Percentiles rank a stretch among this genome's conserved stretches.
These are phyloP conservation scores for Rubia balearica DNA, from an alignment of 305 asterid species.

Conservation along the genomic window DNA sequence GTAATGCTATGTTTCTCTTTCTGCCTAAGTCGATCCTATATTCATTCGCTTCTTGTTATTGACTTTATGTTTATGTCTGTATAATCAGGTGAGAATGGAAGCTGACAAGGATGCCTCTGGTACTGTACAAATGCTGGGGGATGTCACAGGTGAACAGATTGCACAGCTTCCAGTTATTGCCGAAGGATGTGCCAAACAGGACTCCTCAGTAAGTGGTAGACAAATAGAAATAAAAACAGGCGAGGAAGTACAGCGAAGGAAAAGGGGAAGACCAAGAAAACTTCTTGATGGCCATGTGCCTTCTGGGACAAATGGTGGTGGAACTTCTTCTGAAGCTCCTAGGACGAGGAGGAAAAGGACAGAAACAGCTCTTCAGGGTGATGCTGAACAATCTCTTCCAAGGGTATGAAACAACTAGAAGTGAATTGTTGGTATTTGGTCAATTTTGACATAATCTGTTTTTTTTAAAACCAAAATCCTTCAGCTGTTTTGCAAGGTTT, in stretches of 20 bases:
- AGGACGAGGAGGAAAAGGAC: constrained; percentile 19
- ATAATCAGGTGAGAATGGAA: constrained; percentile 22
- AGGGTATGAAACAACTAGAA: not conserved
- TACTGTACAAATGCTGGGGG: constrained; percentile 11
- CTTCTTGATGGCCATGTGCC: not conserved
- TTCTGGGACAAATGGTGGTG: constrained; percentile 19
- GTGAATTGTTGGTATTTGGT: not conserved
- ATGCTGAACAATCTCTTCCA: constrained; percentile 10
- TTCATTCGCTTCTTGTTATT: not conserved
- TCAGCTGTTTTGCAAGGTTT: not conserved
- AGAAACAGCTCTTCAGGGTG: constrained; percentile 16
- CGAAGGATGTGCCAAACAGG: not conserved
- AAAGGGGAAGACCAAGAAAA: not conserved
- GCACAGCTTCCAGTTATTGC: constrained; percentile 15
- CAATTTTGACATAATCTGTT: not conserved
- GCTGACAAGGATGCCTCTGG: not conserved
- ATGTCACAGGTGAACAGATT: constrained; percentile 6
- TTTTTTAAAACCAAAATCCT: constrained; percentile 20
- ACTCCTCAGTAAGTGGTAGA: constrained; percentile 8
- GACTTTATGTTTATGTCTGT: constrained; percentile 1
- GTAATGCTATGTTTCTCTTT: constrained; percentile 31
- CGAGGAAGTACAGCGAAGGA: not conserved
- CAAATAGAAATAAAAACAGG: constrained; percentile 6
- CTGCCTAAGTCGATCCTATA: not conserved
- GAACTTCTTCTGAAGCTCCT: constrained; percentile 26